A percentile compares a stretch with the other conserved stretches of the same genome.
Evolutionary conservation across 345 rosid species (phyloP).

Genomic region (Hibiscus tridactylites): DNA sequence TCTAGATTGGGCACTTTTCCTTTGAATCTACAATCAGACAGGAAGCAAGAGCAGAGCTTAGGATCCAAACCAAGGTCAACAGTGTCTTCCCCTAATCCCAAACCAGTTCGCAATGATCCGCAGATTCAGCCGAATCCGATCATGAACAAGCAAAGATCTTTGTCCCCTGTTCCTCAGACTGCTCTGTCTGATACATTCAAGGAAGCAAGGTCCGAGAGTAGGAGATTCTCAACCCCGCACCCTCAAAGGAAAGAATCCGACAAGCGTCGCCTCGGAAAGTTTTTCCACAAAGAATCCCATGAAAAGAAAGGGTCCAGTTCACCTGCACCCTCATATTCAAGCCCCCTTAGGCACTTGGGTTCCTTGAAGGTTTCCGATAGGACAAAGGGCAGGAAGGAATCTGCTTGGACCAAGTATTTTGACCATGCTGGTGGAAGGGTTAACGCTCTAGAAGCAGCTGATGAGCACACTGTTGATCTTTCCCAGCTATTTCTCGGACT

Average conservation of each 20-base stretch:
- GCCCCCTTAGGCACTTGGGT: slow-evolving; percentile 57
- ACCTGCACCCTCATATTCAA: slow-evolving; percentile 12
- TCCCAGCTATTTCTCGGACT: slow-evolving; percentile 85
- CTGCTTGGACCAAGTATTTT: slow-evolving; percentile 79
- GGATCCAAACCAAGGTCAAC: slow-evolving; percentile 24
- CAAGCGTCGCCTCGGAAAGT: slow-evolving; percentile 32
- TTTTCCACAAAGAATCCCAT: slow-evolving; percentile 28
- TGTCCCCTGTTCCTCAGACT: slow-evolving; percentile 67
- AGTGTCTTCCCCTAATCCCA: slow-evolving; percentile 13
- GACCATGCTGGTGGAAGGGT: slow-evolving; percentile 80
- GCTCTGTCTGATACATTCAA: slow-evolving; percentile 61
- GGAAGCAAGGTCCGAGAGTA: slow-evolving; percentile 66
- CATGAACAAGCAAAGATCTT: slow-evolving; percentile 61
- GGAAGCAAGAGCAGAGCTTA: slow-evolving; percentile 6
- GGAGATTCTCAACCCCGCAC: slow-evolving; percentile 79
- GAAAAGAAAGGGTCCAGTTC: slow-evolving; percentile 28
- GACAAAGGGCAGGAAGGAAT: slow-evolving; percentile 50
- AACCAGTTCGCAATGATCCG: slow-evolving; percentile 23
- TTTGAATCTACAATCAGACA: slow-evolving; percentile 29
- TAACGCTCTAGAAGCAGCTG: slow-evolving; percentile 61
- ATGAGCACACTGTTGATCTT: slow-evolving; percentile 64
- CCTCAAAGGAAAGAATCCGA: slow-evolving; percentile 47
- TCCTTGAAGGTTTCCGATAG: slow-evolving; percentile 54
- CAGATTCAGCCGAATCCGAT: slow-evolving; percentile 40
- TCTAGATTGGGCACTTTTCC: slow-evolving; percentile 47